Percentiles rank a stretch among this genome's conserved stretches.
These are phyloP conservation scores for Acanthamoeba rhysodes DNA, from an alignment of 208 protist species.

Conservation along the genomic window DNA sequence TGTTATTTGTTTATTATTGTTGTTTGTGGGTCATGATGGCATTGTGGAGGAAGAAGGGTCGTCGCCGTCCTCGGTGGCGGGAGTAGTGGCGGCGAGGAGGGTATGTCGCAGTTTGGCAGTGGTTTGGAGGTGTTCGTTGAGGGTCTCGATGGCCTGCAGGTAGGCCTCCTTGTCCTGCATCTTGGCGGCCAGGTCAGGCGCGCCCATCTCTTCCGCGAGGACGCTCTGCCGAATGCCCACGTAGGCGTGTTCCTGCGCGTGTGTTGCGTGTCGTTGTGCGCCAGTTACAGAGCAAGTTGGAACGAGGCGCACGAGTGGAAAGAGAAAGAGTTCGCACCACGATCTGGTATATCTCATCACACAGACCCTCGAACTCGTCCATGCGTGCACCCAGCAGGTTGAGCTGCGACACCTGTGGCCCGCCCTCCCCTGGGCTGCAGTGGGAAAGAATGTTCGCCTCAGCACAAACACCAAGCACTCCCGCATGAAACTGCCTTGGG, in stretches of 20 bases:
- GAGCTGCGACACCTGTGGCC: neutral
- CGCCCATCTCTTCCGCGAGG: neutral
- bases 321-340: neutral
- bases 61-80: neutral
- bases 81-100: neutral
- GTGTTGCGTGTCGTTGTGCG: neutral
- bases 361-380: slow-evolving; percentile 14
- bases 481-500: neutral
- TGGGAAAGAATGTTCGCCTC: neutral
- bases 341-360: slow-evolving; percentile 12
- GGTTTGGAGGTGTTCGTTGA: neutral
- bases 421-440: neutral
- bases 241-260: neutral
- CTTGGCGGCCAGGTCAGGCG: neutral
- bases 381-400: slow-evolving; percentile 12
- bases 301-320: neutral
- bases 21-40: neutral
- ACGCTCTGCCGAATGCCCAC: neutral
- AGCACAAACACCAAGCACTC: neutral
- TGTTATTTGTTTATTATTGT: neutral
- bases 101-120: neutral
- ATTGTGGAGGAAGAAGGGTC: neutral
- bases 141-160: neutral
- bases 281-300: neutral
- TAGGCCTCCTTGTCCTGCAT: slow-evolving; percentile 4